Evolutionary conservation across 192 early-diverging fungal genomes (phyloP).

Genomic region (Pecoramyces ruminantium): DNA sequence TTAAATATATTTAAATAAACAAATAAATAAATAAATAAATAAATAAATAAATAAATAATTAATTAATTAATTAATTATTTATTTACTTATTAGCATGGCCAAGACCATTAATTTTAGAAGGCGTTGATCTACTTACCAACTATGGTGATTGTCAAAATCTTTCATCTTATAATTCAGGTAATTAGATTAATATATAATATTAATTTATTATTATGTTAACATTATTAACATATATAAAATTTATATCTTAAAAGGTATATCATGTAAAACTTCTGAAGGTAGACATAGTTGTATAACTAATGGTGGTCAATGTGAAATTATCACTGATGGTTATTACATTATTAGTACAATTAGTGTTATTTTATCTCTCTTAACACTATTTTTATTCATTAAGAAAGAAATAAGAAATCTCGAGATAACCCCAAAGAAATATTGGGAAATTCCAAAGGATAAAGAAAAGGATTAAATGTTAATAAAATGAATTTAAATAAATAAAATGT

Average conservation of each 20-base stretch:
- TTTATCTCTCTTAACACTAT: neutral
- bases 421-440: neutral
- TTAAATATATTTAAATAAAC: neutral
- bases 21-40: neutral
- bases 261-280: neutral
- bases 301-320: neutral
- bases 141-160: neutral
- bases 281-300: neutral
- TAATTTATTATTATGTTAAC: too few species aligned
- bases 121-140: neutral
- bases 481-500: too few species aligned
- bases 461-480: neutral
- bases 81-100: neutral
- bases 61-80: too few species aligned
- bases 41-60: too few species aligned
- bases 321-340: neutral
- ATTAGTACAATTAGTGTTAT: neutral
- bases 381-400: neutral
- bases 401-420: neutral
- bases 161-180: too few species aligned
- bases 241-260: too few species aligned
- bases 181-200: too few species aligned
- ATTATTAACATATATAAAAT: too few species aligned
- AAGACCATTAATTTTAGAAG: neutral
- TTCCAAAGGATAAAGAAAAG: neutral